A percentile compares a stretch with the other conserved stretches of the same genome.
phyloP scores from a whole-genome alignment of 306 rosid species.

The Dalbergia oliveri region DNA sequence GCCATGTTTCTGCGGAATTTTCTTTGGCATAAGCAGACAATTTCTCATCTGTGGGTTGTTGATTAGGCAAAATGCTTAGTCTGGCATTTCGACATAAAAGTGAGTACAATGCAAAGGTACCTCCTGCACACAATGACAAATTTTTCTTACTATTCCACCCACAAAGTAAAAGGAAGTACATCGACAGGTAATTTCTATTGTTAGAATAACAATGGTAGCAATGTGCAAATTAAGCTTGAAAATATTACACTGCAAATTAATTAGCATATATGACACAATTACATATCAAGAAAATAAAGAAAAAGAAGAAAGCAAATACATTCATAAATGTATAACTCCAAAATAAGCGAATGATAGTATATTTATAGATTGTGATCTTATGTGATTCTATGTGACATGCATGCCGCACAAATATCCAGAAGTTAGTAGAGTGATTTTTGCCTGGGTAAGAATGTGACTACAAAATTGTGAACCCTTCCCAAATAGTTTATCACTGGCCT shows the following conservation, averaged over 20 bases:
- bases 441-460: conserved; percentile 13
- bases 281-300: neutral
- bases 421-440: conserved; percentile 28
- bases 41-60: conserved; percentile 64
- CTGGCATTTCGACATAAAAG: conserved; percentile 77
- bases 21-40: conserved; percentile 57
- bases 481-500: conserved; percentile 19
- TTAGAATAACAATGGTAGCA: conserved; percentile 7
- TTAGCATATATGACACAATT: neutral
- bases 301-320: neutral
- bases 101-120: conserved; percentile 81
- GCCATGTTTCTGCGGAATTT: conserved; percentile 56
- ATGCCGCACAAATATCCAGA: neutral
- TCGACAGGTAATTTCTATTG: conserved; percentile 21
- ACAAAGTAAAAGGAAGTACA: conserved; percentile 5
- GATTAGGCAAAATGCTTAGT: conserved; percentile 70
- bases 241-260: neutral
- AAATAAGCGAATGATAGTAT: neutral
- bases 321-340: neutral
- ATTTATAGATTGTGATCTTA: conserved; percentile 5
- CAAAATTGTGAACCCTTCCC: conserved; percentile 29
- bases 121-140: conserved; percentile 62
- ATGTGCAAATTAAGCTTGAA: neutral
- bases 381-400: neutral
- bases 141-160: conserved; percentile 15